Conservation (phyloP, 305 asterid species). For the Euphrasia arctica region DNA sequence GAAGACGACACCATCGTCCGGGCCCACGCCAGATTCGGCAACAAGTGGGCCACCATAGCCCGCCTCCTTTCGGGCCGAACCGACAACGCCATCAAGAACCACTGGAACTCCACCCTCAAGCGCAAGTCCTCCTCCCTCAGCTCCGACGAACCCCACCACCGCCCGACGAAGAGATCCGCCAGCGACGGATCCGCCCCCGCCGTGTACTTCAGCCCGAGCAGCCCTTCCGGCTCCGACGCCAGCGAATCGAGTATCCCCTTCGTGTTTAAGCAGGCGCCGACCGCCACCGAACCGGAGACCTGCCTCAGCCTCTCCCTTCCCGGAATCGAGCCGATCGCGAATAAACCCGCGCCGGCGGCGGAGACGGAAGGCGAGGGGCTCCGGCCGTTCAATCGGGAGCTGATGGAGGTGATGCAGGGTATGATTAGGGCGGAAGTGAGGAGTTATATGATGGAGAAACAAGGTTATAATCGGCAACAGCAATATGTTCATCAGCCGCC, state of each 20-base stretch:
- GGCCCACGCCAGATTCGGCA: conserved; percentile 83
- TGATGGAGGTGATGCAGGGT: conserved; percentile 80
- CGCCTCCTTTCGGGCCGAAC: conserved; percentile 81
- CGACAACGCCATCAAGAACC: conserved; percentile 93
- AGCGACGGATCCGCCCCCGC: conserved; percentile 68
- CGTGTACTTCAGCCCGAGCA: conserved; percentile 47
- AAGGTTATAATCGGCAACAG: conserved; percentile 25
- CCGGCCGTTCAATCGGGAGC: conserved; percentile 62
- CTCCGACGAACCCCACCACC: conserved; percentile 43
- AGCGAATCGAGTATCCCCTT: conserved; percentile 58
- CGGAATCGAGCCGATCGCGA: neutral
- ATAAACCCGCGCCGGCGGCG: conserved; percentile 12
- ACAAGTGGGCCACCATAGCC: conserved; percentile 97
- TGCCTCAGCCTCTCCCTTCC: neutral
- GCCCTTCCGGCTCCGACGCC: conserved; percentile 79
- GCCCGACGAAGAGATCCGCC: conserved; percentile 68
- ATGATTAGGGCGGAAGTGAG: conserved; percentile 85
- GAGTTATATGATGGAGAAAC: conserved; percentile 63
- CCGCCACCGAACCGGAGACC: conserved; percentile 20
- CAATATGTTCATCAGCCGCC: conserved; percentile 23
- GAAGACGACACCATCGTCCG: conserved; percentile 77
- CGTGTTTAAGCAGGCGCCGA: conserved; percentile 25
- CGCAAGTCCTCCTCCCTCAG: conserved; percentile 65
- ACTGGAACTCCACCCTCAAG: conserved; percentile 92
- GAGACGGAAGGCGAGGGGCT: conserved; percentile 39